These are phyloP conservation scores for Ambrosia trifida DNA, from an alignment of 129 eudicot genomes.

Conservation along the genomic window DNA sequence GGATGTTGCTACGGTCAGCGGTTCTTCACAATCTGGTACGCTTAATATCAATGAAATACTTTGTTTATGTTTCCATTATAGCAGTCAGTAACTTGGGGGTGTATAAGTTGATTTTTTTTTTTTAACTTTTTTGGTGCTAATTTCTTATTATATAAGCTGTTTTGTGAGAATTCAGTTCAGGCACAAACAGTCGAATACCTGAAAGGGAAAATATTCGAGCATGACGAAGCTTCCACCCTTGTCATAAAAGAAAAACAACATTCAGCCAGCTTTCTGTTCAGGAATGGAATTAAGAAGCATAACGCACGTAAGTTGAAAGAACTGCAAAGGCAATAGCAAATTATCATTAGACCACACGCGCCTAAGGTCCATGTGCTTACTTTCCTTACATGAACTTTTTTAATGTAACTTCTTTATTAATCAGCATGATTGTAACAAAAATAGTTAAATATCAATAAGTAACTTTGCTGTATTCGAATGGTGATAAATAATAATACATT, in stretches of 20 bases:
- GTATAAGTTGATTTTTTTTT: conserved; percentile 8
- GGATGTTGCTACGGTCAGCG: conserved; percentile 53
- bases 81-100: conserved; percentile 7
- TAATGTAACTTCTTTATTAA: conserved; percentile 18
- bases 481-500: conserved; percentile 24
- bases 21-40: conserved; percentile 72
- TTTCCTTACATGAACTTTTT: conserved; percentile 10
- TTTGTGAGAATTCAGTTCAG: conserved; percentile 59
- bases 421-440: conserved; percentile 10
- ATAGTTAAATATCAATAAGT: no score
- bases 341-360: conserved; percentile 29
- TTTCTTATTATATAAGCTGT: conserved; percentile 16
- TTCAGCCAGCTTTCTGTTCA: conserved; percentile 62
- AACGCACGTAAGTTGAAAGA: conserved; percentile 54
- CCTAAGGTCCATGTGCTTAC: conserved; percentile 39
- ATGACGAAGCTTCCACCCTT: conserved; percentile 20
- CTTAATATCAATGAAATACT: conserved; percentile 8
- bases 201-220: conserved; percentile 46
- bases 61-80: not conserved
- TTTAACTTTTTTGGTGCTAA: conserved; percentile 2
- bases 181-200: conserved; percentile 66
- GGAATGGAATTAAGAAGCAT: conserved; percentile 69
- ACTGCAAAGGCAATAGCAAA: conserved; percentile 42
- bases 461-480: no score
- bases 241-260: conserved; percentile 30